A percentile compares a stretch with the other conserved stretches of the same genome.
Evolutionary conservation across 2,329 filamentous ascomycete species (phyloP).

Genomic region (Venturia oleaginea): DNA sequence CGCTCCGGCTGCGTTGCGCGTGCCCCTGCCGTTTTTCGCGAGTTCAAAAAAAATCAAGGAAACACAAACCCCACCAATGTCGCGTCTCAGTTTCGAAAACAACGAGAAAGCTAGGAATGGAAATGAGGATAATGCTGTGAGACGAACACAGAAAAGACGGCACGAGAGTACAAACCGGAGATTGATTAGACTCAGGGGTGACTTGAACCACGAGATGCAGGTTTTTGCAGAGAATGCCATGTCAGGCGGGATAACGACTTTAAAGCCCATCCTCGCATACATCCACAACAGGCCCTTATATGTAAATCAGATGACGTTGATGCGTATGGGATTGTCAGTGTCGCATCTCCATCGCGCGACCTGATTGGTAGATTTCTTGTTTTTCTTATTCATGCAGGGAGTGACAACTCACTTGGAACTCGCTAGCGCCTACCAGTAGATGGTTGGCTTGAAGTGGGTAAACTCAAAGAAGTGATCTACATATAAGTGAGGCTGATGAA

Average conservation of each 20-base stretch:
- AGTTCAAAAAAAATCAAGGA: neutral
- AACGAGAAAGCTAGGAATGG: neutral
- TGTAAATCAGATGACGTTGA: neutral
- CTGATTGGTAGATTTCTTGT: neutral
- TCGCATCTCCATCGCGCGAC: neutral
- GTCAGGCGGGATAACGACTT: neutral
- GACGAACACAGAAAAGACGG: neutral
- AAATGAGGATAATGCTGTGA: neutral
- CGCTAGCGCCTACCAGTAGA: neutral
- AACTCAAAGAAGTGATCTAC: neutral
- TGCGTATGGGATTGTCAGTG: neutral
- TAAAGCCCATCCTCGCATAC: neutral
- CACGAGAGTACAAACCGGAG: neutral
- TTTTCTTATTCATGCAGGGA: neutral
- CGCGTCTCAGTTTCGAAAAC: neutral
- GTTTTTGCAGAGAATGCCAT: neutral
- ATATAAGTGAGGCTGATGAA: neutral
- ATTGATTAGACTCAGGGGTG: neutral
- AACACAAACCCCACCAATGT: neutral
- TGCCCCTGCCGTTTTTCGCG: neutral
- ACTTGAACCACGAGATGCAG: neutral
- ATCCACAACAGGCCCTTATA: neutral
- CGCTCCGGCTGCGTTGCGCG: neutral
- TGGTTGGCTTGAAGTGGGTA: neutral
- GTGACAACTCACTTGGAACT: neutral